Conservation (phyloP, 345 rosid species). For the Linum trigynum region DNA sequence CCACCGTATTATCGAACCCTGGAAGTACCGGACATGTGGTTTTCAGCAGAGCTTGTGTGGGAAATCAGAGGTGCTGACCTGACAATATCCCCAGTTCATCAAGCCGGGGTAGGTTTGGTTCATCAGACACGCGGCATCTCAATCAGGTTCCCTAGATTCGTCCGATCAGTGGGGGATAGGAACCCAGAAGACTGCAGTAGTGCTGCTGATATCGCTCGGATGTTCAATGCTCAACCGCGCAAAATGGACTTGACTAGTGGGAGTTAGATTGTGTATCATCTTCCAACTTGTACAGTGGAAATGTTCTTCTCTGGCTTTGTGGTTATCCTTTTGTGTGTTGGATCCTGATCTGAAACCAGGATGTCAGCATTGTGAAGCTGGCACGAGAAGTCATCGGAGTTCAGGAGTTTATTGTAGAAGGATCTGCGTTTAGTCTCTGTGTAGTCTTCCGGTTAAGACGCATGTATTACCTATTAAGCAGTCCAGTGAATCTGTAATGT, state of each 20-base stretch:
- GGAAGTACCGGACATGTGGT: slow-evolving; percentile 80
- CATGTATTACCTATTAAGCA: too few relatives aligned
- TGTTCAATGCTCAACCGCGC: slow-evolving; percentile 66
- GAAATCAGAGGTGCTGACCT: slow-evolving; percentile 80
- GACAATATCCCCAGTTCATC: slow-evolving; percentile 74
- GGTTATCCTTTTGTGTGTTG: too few relatives aligned
- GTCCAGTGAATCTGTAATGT: too few relatives aligned
- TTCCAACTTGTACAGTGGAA: too few relatives aligned
- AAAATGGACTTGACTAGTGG: slow-evolving; percentile 42
- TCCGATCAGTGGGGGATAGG: slow-evolving; percentile 32
- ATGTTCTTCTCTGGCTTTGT: too few relatives aligned
- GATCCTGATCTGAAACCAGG: too few relatives aligned
- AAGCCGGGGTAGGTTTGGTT: slow-evolving; percentile 66
- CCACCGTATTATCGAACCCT: slow-evolving; percentile 65
- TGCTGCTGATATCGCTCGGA: slow-evolving; percentile 53
- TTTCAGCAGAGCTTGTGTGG: slow-evolving; percentile 67
- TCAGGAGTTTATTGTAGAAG: too few relatives aligned
- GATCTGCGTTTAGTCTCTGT: too few relatives aligned
- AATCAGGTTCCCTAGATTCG: slow-evolving; percentile 67
- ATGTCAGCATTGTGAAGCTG: too few relatives aligned
- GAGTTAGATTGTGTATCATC: slow-evolving; percentile 4
- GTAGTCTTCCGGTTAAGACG: too few relatives aligned
- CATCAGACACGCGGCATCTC: slow-evolving; percentile 83
- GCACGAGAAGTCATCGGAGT: too few relatives aligned
- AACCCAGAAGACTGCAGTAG: slow-evolving; percentile 75